phyloP scores from a whole-genome alignment of 2,329 filamentous ascomycete genomes.

The Tolypocladium amazonense region DNA sequence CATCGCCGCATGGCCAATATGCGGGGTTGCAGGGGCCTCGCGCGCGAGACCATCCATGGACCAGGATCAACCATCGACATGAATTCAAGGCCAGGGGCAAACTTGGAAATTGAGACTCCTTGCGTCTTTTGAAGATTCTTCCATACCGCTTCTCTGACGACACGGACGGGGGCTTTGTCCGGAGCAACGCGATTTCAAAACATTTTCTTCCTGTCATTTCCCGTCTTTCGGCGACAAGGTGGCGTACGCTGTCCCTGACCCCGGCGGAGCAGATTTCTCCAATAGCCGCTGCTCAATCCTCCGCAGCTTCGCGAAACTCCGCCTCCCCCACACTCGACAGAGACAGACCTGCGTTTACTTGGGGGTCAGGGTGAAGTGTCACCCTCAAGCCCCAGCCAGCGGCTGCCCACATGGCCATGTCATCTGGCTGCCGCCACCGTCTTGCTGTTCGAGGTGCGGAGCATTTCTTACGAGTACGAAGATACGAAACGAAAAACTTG shows the following conservation, averaged over 20 bases:
- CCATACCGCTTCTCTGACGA: neutral
- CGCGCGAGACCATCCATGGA: neutral
- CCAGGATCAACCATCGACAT: neutral
- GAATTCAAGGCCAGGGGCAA: neutral
- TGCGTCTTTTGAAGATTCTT: neutral
- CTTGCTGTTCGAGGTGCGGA: neutral
- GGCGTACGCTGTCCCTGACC: neutral
- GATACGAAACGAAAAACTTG: neutral
- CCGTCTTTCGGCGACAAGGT: neutral
- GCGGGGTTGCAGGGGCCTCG: conserved; percentile 6
- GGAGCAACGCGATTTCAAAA: neutral
- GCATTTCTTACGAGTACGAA: neutral
- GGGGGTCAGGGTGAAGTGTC: neutral
- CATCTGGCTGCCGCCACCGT: neutral
- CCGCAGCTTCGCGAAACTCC: neutral
- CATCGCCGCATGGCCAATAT: neutral
- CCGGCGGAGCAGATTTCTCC: neutral
- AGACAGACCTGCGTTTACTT: neutral
- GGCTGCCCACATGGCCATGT: neutral
- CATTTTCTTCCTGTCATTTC: neutral
- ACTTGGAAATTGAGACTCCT: neutral
- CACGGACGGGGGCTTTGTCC: neutral
- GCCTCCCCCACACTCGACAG: neutral
- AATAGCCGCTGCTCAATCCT: neutral
- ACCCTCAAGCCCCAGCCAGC: neutral